Evolutionary conservation across 2,329 filamentous ascomycete species (phyloP).

Genomic region (Arthrobotrys sphaeroides): DNA sequence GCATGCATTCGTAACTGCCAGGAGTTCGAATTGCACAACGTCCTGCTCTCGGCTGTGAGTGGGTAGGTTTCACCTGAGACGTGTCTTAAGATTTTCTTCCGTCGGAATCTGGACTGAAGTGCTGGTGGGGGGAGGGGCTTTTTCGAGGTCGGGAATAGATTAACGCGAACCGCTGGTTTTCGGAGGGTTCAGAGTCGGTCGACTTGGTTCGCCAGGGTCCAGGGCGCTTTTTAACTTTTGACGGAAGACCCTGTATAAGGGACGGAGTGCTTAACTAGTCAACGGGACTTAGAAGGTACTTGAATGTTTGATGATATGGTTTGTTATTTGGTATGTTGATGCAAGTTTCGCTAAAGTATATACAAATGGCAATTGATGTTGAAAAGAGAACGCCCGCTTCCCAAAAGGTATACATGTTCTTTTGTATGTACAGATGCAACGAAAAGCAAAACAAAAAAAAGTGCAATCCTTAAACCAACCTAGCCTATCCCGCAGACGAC

Average conservation of each 20-base stretch:
- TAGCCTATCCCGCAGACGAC: constrained; percentile 33
- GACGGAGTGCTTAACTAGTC: no score
- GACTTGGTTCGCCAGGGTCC: constrained; percentile 6
- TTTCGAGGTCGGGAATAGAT: constrained; percentile 17
- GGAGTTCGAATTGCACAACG: constrained; percentile 18
- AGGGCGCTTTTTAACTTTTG: no score
- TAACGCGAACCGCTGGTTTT: constrained; percentile 22
- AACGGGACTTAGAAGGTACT: constrained; percentile 17
- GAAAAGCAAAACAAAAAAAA: not conserved
- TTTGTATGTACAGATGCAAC: constrained; percentile 48
- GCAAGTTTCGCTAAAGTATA: constrained; percentile 37
- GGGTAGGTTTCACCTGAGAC: constrained; percentile 18
- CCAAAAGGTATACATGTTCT: constrained; percentile 39
- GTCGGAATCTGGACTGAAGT: constrained; percentile 42
- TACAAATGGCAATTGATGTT: constrained; percentile 28
- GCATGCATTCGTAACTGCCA: not conserved
- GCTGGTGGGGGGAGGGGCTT: not conserved
- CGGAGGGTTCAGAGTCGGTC: not conserved
- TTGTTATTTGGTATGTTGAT: constrained; percentile 15
- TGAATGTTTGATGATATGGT: constrained; percentile 23
- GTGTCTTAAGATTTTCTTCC: constrained; percentile 45
- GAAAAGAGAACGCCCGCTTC: constrained; percentile 45
- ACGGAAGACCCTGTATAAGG: no score
- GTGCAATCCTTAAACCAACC: constrained; percentile 14
- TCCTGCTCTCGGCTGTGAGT: constrained; percentile 5